Conservation (phyloP, 75 land plant species). For the Isoetes taiwanensis region DNA sequence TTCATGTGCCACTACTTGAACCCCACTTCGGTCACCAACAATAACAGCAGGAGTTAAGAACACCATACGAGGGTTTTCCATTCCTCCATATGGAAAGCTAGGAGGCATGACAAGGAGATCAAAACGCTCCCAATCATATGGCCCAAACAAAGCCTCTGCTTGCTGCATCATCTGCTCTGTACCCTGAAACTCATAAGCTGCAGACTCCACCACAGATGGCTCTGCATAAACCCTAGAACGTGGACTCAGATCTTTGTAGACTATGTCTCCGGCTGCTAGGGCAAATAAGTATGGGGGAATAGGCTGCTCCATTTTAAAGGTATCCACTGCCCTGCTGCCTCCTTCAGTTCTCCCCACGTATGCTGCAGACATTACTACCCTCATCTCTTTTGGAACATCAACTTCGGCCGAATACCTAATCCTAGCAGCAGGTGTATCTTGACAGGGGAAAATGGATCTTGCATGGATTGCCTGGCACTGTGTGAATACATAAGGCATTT, state of each 20-base stretch:
- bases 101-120: constrained; percentile 75
- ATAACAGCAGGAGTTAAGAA: constrained; percentile 84
- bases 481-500: constrained; percentile 59
- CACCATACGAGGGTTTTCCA: constrained; percentile 93
- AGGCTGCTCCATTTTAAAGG: constrained; percentile 63
- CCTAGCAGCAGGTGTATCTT: constrained; percentile 76
- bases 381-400: constrained; percentile 44
- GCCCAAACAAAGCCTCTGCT: constrained; percentile 72
- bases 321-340: constrained; percentile 40
- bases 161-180: constrained; percentile 59
- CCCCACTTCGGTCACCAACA: constrained; percentile 66
- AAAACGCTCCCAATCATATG: constrained; percentile 77
- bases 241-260: constrained; percentile 46
- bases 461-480: constrained; percentile 90
- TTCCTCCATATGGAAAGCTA: constrained; percentile 90
- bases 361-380: constrained; percentile 66
- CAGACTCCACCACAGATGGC: constrained; percentile 40
- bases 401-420: constrained; percentile 42
- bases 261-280: constrained; percentile 65
- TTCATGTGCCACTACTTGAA: constrained; percentile 85
- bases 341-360: constrained; percentile 30
- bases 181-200: constrained; percentile 57
- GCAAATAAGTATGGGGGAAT: constrained; percentile 85
- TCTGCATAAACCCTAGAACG: constrained; percentile 66
- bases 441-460: constrained; percentile 88